Conservation (phyloP, 1,284 basidiomycete species). For the Chondrostereum purpureum region DNA sequence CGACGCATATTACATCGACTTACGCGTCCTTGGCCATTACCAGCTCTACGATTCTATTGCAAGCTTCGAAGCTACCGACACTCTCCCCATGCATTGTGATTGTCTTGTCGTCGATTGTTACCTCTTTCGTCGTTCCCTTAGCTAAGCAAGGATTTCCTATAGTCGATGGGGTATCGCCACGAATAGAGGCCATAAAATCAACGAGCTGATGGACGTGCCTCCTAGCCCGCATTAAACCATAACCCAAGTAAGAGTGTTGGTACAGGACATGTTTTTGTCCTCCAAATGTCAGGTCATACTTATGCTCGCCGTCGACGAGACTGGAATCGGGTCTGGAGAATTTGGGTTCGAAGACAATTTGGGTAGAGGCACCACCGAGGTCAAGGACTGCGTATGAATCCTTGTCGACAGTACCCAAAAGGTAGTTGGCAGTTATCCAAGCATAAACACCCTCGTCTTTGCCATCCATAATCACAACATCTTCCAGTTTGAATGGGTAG, state of each 20-base stretch:
- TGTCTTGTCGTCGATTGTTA: slow-evolving; percentile 62
- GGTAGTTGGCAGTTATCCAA: slow-evolving; percentile 98
- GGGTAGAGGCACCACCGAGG: slow-evolving; percentile 94
- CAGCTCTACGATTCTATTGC: slow-evolving; percentile 80
- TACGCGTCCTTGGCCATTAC: slow-evolving; percentile 95
- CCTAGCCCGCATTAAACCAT: slow-evolving; percentile 90
- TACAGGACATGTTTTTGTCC: slow-evolving; percentile 72
- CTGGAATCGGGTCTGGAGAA: slow-evolving; percentile 42
- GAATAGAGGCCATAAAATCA: slow-evolving; percentile 72
- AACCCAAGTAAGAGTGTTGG: slow-evolving; percentile 95
- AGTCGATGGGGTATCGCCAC: slow-evolving; percentile 14
- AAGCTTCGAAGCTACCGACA: slow-evolving; percentile 80
- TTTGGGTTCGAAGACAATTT: slow-evolving; percentile 93
- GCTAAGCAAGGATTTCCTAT: slow-evolving; percentile 78
- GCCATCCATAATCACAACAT: slow-evolving; percentile 91
- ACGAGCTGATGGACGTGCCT: slow-evolving; percentile 84
- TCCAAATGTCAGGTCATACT: slow-evolving; percentile 80
- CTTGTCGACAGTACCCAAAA: slow-evolving; percentile 66
- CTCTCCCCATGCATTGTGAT: slow-evolving; percentile 81
- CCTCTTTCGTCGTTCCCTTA: slow-evolving; percentile 53
- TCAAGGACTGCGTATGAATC: slow-evolving; percentile 91
- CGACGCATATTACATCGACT: no score
- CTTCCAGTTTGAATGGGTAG: slow-evolving; percentile 73
- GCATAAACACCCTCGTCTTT: slow-evolving; percentile 96
- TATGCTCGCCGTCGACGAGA: slow-evolving; percentile 87